Conservation (phyloP, 306 rosid species). For the Cyamopsis tetragonoloba region DNA sequence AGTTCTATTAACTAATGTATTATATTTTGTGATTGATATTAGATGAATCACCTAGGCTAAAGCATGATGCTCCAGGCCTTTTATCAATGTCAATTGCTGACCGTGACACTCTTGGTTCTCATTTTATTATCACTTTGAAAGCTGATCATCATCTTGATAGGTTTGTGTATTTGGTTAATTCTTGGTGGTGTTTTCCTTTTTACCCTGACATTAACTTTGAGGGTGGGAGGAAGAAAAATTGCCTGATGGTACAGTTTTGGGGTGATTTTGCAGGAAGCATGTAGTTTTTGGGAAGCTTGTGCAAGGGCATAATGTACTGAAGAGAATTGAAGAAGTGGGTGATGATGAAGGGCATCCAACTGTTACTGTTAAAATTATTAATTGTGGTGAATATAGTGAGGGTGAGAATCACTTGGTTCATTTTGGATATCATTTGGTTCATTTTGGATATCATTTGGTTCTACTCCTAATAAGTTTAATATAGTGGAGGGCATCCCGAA, state of each 20-base stretch:
- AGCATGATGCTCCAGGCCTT: constrained; percentile 79
- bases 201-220: neutral
- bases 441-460: no score
- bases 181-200: neutral
- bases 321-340: constrained; percentile 75
- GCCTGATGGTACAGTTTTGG: neutral
- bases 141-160: constrained; percentile 81
- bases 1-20: neutral
- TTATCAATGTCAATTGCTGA: constrained; percentile 78
- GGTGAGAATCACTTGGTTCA: constrained; percentile 41
- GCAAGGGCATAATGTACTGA: constrained; percentile 62
- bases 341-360: constrained; percentile 76
- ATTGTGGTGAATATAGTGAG: constrained; percentile 78
- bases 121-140: constrained; percentile 73
- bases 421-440: neutral
- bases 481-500: neutral
- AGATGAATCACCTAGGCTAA: constrained; percentile 80
- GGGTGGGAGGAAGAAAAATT: neutral
- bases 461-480: neutral
- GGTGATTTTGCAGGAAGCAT: constrained; percentile 60
- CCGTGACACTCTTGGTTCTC: constrained; percentile 81
- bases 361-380: constrained; percentile 85
- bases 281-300: constrained; percentile 89
- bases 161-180: constrained; percentile 37
- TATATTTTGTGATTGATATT: constrained; percentile 26